Evolutionary conservation across 208 protist species (phyloP).

Genomic region (Trypanosoma conorhini): DNA sequence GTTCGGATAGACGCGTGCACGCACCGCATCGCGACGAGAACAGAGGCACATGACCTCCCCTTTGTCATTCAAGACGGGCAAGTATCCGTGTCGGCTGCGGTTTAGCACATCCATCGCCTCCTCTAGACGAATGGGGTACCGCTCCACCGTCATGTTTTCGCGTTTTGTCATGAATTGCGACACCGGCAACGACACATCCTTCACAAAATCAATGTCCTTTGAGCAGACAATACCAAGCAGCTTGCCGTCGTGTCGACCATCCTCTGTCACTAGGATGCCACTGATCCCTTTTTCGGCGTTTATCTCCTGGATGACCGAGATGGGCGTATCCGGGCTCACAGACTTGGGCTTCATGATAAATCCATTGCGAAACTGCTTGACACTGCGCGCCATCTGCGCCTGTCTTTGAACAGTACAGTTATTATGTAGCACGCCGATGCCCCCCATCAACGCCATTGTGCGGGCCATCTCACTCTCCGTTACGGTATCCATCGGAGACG

Average conservation of each 20-base stretch:
- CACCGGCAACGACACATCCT: slow-evolving; percentile 77
- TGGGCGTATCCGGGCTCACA: slow-evolving; percentile 76
- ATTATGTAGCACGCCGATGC: slow-evolving; percentile 97
- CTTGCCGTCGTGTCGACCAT: slow-evolving; percentile 92
- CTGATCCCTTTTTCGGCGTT: slow-evolving; percentile 95
- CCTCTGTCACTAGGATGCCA: slow-evolving; percentile 97
- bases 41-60: slow-evolving; percentile 93
- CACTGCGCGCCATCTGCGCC: slow-evolving; percentile 90
- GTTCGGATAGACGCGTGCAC: slow-evolving; percentile 79
- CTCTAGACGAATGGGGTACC: slow-evolving; percentile 86
- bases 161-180: slow-evolving; percentile 87
- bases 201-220: slow-evolving; percentile 98
- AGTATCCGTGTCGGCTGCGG: slow-evolving; percentile 93
- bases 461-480: slow-evolving; percentile 93
- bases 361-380: slow-evolving; percentile 97
- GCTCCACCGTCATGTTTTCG: slow-evolving; percentile 81
- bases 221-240: slow-evolving; percentile 97
- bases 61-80: slow-evolving; percentile 96
- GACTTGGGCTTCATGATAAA: slow-evolving; percentile 97
- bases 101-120: slow-evolving; percentile 96
- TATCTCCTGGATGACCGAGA: slow-evolving; percentile 90
- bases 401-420: slow-evolving; percentile 93
- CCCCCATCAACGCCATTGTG: slow-evolving; percentile 93
- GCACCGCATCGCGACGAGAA: slow-evolving; percentile 84
- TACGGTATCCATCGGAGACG: slow-evolving; percentile 97